Base-by-base conservation (phyloP, 164 flowering plant genomes). In the Dillenia turbinata region DNA sequence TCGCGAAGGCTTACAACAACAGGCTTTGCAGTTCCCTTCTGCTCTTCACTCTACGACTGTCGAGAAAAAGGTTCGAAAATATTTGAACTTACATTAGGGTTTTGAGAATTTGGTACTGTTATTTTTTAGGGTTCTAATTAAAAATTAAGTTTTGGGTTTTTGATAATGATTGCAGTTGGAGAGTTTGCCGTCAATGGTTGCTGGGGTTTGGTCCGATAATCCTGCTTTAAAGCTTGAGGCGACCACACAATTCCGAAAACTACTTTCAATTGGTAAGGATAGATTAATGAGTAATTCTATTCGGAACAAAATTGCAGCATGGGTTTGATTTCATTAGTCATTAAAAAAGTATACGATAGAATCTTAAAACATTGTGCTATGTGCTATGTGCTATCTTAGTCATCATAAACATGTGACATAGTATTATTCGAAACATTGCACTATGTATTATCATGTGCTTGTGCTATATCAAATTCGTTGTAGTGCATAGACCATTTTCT, bases 231-330 rank as follows among this genome's bases (percentile, higher is more conserved):
- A 88, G 81, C 85, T 90, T 19, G 96, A 90, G 64, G 90, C 94
- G 6, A 88, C 94, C 33, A 84, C 92, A 0, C 94, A 86, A 73
- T 87, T 90, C 54, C 75, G 94, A 16, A 88, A 86, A 59, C 70
- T 87, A 50, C 92, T 90, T 44, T 87, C 96, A 0, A 88, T 84
- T 15, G 94, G 94, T 90, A 77, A 9, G 56, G 19, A 11, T 33
- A 4, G 40, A 33, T 33, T 33, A 33, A 33, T 33, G 40, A 33
- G 40, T 33, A 33, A 33, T 33, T 33, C 7, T 33, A 33, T 33
- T 33, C 40, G 40, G 40, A 33, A 33, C 92, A 9, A 89, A 89
- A 0, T 85, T 85, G 26, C 85, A 84, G 54, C 89, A 89, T 15
- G 79, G 89, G 4, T 83, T 86, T 77, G 89, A 84, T 44, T 84